These are phyloP conservation scores for Papiliotrema flavescens DNA, from an alignment of 1,284 basidiomycete species.

Conservation along the genomic window DNA sequence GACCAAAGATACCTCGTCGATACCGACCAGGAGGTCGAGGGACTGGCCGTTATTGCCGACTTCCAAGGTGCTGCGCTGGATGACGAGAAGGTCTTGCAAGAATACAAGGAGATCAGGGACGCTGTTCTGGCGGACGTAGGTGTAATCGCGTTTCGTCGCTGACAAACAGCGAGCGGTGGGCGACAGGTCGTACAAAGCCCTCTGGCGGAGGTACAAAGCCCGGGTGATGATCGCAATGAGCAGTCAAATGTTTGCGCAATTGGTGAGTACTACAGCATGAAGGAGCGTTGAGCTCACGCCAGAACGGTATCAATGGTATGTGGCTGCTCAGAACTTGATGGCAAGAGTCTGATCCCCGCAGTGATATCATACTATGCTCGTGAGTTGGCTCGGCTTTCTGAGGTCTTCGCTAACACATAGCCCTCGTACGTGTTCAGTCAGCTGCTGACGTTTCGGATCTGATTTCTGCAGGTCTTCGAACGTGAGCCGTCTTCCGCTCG, in stretches of 20 bases:
- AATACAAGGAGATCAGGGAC: constrained; percentile 90
- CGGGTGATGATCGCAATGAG: constrained; percentile 96
- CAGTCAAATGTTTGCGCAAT: constrained; percentile 91
- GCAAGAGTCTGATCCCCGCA: constrained; percentile 33
- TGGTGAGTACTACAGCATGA: constrained; percentile 56
- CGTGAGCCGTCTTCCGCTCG: constrained; percentile 52
- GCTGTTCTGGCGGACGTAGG: constrained; percentile 75
- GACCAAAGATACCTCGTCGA: constrained; percentile 80
- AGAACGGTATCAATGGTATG: constrained; percentile 87
- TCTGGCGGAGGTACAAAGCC: constrained; percentile 86
- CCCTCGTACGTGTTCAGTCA: constrained; percentile 19
- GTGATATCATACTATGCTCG: constrained; percentile 94
- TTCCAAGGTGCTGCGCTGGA: constrained; percentile 81
- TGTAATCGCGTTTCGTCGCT: constrained; percentile 2
- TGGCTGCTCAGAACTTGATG: constrained; percentile 10
- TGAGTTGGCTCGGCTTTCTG: constrained; percentile 17
- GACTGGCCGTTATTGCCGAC: constrained; percentile 83
- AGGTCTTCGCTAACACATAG: constrained; percentile 50
- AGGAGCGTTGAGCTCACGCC: constrained; percentile 8
- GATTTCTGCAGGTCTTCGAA: constrained; percentile 64
- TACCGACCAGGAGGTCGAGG: constrained; percentile 77
- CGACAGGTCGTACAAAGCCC: constrained; percentile 70
- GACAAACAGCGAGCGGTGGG: constrained; percentile 62
- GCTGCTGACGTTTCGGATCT: neutral
- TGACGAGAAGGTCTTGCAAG: constrained; percentile 68